Evolutionary conservation across 2,329 filamentous ascomycete species (phyloP).

Genomic region (Apiospora sp.): DNA sequence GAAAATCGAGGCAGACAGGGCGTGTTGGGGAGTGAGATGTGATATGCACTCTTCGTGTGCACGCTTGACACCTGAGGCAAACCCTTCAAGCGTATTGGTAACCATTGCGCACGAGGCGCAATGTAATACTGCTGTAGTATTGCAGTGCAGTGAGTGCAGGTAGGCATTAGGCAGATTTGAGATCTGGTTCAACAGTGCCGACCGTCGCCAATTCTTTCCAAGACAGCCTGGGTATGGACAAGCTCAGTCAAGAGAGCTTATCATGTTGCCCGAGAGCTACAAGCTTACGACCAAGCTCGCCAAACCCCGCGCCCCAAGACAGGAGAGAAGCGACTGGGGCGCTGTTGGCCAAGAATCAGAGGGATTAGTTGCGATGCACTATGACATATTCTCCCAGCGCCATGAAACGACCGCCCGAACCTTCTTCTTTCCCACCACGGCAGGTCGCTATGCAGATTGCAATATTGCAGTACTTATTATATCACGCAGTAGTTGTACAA

Average conservation of each 20-base stretch:
- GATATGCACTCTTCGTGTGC: background rate
- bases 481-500: background rate
- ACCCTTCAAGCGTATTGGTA: background rate
- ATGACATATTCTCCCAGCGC: constrained; percentile 9
- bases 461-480: background rate
- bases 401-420: constrained; percentile 5
- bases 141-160: background rate
- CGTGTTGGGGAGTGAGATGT: background rate
- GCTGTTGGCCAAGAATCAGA: constrained; percentile 3
- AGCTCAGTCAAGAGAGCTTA: constrained; percentile 7
- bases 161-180: background rate
- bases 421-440: background rate
- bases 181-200: background rate
- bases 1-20: background rate
- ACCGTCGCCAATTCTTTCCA: constrained; percentile 6
- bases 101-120: background rate
- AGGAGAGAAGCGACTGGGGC: constrained; percentile 18
- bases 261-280: background rate
- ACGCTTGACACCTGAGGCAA: background rate
- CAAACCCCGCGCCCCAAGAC: constrained; percentile 12
- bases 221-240: constrained; percentile 1
- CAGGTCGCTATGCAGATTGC: background rate
- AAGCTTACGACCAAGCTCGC: background rate
- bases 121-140: background rate
- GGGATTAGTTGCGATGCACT: background rate